Base-by-base conservation (phyloP, 768 basidiomycete species). In the Mrakia hoshinonis region DNA sequence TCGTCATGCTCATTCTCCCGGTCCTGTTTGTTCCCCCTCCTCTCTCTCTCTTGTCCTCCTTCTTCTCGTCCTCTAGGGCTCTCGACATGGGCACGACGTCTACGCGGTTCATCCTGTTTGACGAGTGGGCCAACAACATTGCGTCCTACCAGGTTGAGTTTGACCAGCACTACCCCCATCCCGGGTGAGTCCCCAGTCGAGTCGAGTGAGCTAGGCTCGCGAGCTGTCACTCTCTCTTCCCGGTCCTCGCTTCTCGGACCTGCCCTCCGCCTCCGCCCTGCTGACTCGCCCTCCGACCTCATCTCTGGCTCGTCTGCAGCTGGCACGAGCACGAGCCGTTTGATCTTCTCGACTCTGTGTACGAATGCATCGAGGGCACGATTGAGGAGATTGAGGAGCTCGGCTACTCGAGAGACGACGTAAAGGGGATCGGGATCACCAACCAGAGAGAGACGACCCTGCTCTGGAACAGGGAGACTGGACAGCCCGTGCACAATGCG, bases 291-390 rank as follows among this genome's bases (percentile, higher is more conserved):
- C 18, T 52, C 20, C 47, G 18, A n/a, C 76, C 89, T 0, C 38
- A 34, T 11, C 15, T 31, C n/a, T 13, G 51, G 62, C 75, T 73
- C 11, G n/a, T 72, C 18, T 75, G 66, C n/a, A 76, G 93, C 76
- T 97, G 94, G 94, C 95, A 97, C 78, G 92, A 94, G 74, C 96
- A 98, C 79, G 89, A 95, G 77, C 87, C 91, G 0, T 81, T 84
- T 52, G 92, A 93, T 78, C 89, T 98, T 73, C 85, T 89, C 75
- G 81, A 85, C 70, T 84, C 87, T 73, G 88, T 89, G 55, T 85
- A 90, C 36, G 80, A 82, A 61, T 94, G 92, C 79, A 88, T 98
- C 68, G 83, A 85, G 54, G 84, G 85, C 68, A 87, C 90, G 9
- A 84, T 89, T 63, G 83, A 85, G 75, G 82, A 84, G 66, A 82